phyloP scores from a whole-genome alignment of 2,329 filamentous ascomycete species.

The Pseudocercospora cruenta region DNA sequence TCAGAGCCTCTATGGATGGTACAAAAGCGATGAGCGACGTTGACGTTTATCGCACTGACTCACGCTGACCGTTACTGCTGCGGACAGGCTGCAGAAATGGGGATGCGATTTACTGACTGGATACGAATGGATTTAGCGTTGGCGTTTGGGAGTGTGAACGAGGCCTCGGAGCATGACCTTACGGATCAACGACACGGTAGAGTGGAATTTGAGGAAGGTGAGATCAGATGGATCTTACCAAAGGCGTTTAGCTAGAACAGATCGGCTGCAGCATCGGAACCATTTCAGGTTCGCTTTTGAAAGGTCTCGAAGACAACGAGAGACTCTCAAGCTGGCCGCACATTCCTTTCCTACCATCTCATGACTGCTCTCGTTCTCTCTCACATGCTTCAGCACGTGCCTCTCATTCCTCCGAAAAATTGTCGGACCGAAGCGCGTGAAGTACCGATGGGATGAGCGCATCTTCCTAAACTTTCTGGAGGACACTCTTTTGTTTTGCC shows the following conservation, averaged over 20 bases:
- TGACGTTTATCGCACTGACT: background rate
- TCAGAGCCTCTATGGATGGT: background rate
- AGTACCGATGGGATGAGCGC: background rate
- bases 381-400: background rate
- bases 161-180: background rate
- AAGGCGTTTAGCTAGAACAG: constrained; percentile 1
- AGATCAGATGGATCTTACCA: background rate
- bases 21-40: background rate
- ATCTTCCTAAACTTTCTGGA: constrained; percentile 7
- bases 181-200: background rate
- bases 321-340: background rate
- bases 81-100: background rate
- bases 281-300: background rate
- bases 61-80: background rate
- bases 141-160: constrained; percentile 10
- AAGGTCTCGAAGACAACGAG: background rate
- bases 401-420: background rate
- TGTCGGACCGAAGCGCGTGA: background rate
- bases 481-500: background rate
- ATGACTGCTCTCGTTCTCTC: background rate
- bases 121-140: constrained; percentile 11
- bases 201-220: background rate
- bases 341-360: background rate
- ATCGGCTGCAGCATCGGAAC: background rate
- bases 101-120: background rate